A percentile compares a stretch with the other conserved stretches of the same genome.
These are phyloP conservation scores for Puccinia novopanici DNA, from an alignment of 1,284 basidiomycete species.

Conservation along the genomic window DNA sequence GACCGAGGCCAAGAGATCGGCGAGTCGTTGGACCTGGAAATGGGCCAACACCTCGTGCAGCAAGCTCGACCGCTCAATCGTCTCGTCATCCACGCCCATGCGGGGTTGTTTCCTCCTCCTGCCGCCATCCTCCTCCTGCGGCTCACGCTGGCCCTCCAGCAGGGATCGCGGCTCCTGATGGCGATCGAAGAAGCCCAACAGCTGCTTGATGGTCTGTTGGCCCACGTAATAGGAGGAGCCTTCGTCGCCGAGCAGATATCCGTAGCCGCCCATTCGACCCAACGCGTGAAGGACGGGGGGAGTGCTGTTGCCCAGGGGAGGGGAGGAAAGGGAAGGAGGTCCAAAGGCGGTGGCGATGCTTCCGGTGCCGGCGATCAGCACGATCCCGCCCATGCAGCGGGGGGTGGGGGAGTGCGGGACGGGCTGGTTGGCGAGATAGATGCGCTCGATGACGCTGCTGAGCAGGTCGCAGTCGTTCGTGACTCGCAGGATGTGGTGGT, in stretches of 20 bases:
- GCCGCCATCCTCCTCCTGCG: too few relatives aligned
- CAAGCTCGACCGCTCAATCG: slow-evolving; percentile 16
- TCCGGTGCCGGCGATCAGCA: slow-evolving; percentile 48
- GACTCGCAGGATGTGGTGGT: neutral
- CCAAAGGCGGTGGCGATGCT: slow-evolving; percentile 38
- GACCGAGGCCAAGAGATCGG: slow-evolving; percentile 19
- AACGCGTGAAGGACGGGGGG: neutral
- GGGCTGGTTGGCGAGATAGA: slow-evolving; percentile 2
- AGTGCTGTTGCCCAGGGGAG: neutral
- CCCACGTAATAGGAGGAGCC: slow-evolving; percentile 44
- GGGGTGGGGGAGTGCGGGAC: neutral
- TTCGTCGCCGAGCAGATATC: slow-evolving; percentile 44
- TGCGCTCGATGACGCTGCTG: slow-evolving; percentile 20
- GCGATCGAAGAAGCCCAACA: slow-evolving; percentile 15
- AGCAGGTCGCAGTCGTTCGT: slow-evolving; percentile 46
- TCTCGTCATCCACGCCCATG: neutral
- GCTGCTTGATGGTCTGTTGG: slow-evolving; percentile 3
- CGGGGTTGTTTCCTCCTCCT: neutral
- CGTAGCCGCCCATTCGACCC: slow-evolving; percentile 42
- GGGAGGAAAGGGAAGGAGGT: neutral
- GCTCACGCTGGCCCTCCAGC: too few relatives aligned
- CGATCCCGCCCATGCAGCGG: slow-evolving; percentile 30
- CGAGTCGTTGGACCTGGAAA: slow-evolving; percentile 1
- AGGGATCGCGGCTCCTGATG: neutral
- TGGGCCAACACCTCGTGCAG: slow-evolving; percentile 9